Percentiles rank a stretch among this genome's conserved stretches.
Evolutionary conservation across 2,329 filamentous ascomycete genomes (phyloP).

Genomic region (Colletotrichum limetticola): DNA sequence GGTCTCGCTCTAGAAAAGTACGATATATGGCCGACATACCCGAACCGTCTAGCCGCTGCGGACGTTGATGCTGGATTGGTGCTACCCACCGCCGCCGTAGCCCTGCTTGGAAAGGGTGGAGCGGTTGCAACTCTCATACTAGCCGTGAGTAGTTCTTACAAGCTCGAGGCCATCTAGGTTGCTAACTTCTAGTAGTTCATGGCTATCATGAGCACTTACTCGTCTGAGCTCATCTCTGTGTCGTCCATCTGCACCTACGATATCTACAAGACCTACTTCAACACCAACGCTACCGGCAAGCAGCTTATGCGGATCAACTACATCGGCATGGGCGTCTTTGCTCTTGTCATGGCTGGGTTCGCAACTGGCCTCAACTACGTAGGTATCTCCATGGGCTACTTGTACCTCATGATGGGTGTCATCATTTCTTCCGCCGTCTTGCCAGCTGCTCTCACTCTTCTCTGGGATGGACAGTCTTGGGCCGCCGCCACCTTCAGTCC

Average conservation of each 20-base stretch:
- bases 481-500: constrained; percentile 75
- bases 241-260: constrained; percentile 86
- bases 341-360: constrained; percentile 79
- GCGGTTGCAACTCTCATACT: constrained; percentile 82
- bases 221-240: constrained; percentile 86
- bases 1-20: constrained; percentile 83
- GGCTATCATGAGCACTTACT: constrained; percentile 87
- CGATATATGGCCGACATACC: constrained; percentile 78
- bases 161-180: too few species aligned
- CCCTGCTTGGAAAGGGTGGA: constrained; percentile 83
- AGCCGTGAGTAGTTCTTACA: constrained; percentile 50
- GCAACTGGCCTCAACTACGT: constrained; percentile 75
- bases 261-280: constrained; percentile 84
- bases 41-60: constrained; percentile 74
- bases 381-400: constrained; percentile 81
- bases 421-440: constrained; percentile 83
- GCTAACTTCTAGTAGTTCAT: constrained; percentile 66
- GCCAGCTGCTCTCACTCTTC: constrained; percentile 77
- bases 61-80: constrained; percentile 88
- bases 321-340: constrained; percentile 71
- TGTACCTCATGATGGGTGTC: constrained; percentile 86
- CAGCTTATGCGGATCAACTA: constrained; percentile 79
- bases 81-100: constrained; percentile 85
- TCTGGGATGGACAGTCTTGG: constrained; percentile 73
- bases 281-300: constrained; percentile 75